Conservation (phyloP, 176 grass and related monocot genomes). For the Paspalum vaginatum region DNA sequence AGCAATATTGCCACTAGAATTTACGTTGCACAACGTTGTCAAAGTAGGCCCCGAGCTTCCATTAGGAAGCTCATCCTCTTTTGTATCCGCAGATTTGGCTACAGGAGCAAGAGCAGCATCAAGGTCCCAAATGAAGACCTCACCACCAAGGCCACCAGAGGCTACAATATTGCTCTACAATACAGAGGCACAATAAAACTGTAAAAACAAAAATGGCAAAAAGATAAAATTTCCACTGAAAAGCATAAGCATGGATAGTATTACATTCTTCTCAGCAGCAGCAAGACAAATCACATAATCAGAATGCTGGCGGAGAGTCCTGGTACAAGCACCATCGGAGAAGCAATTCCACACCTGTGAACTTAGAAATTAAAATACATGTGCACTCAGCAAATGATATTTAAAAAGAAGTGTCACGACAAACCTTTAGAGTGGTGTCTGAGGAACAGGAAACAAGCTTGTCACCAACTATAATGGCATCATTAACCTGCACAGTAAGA, state of each 20-base stretch:
- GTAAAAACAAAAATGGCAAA: conserved; percentile 6
- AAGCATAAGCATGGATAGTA: conserved; percentile 14
- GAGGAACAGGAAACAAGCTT: conserved; percentile 98
- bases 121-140: conserved; percentile 98
- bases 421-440: conserved; percentile 95
- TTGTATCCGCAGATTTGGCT: conserved; percentile 67
- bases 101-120: conserved; percentile 79
- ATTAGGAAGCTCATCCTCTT: conserved; percentile 78
- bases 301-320: conserved; percentile 86
- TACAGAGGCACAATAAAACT: conserved; percentile 34
- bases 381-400: not conserved
- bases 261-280: conserved; percentile 89
- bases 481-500: conserved; percentile 76
- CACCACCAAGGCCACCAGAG: conserved; percentile 90
- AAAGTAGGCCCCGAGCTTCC: conserved; percentile 66
- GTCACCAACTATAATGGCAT: conserved; percentile 81
- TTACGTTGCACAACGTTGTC: conserved; percentile 65
- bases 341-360: conserved; percentile 89
- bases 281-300: conserved; percentile 96
- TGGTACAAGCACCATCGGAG: conserved; percentile 79
- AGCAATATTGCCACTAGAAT: conserved; percentile 61
- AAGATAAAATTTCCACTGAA: conserved; percentile 17
- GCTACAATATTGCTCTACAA: conserved; percentile 88
- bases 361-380: conserved; percentile 29
- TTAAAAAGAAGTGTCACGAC: conserved; percentile 28